Base-by-base conservation (phyloP, 2,329 filamentous ascomycete species). In the Dactylellina cionopaga region DNA sequence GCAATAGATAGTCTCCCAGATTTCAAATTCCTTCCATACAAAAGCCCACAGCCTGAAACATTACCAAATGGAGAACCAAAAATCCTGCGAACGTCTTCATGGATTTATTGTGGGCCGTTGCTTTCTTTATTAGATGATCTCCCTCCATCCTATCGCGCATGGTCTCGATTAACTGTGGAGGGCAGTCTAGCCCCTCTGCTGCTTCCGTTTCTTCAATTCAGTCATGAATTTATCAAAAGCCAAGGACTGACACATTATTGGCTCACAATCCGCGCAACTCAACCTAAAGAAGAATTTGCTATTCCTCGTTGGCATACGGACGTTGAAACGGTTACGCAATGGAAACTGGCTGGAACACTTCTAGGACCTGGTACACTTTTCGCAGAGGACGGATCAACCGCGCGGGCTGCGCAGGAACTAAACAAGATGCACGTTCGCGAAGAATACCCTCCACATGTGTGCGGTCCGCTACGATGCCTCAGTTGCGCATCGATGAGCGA, bases 291-390 rank as follows among this genome's bases (percentile, higher is more conserved):
- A 25, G 82, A 83, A 19, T 84, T 80, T 75, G 80, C 84, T 70
- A 77, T 74, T 7, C 81, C 81, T 0, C 77, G 83, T 39, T 84
- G 83, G 83, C 83, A 85, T 65, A 82, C 82, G 0, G 83, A 85
- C 68, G 83, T 84, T 60, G 76, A 83, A 10, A 84, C 84, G 76
- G 84, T 81, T 64, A 81, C 81, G 17, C 78, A 81, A 74, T 85
- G 82, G 82, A 85, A 84, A 77, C 78, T 85, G 0, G 82, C 81
- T 75, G 80, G 82, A 2, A 82, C 83, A 0, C 79, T 84, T n/a
- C 80, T 83, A 0, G 83, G 83, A 2, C 82, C 83, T 0, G 75
- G 79, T 1, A 84, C 83, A 0, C 77, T 84, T n/a, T 84, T 85
- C 77, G 79, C 83, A 0, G 15, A 74, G 0, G 75, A 79, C 31